Evolutionary conservation across 2,329 filamentous ascomycete species (phyloP), one percentile per base, ranked within the genome.

Genomic region (Epicoccum nigrum): DNA sequence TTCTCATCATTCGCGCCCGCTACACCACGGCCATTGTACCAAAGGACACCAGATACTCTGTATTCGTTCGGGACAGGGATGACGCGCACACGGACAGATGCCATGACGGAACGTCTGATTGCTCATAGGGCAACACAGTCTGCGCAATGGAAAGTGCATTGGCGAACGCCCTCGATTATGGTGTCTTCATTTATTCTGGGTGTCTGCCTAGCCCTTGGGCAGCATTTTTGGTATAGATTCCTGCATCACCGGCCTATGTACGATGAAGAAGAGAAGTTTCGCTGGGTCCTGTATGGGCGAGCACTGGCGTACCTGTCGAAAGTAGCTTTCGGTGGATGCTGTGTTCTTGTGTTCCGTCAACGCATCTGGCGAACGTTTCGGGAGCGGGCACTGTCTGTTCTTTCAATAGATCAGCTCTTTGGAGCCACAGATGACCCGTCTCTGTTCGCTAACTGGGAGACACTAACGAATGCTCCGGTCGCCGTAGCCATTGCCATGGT

Each of bases 351-450:
- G 11, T 72, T 69, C 32, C 63, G 69, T 6, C 70, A 74, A 47
- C 61, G 70, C 2, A 67, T 72, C 23, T 74, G 71, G 71, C 62
- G 65, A n/a, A 68, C 68, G 0, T 66, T 73, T 28, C 57, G 69
- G 20, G 52, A 63, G 12, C 62, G 60, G 7, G 64, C 67, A 9
- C 56, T 74, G 9, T 69, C 70, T 2, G 59, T 73, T 1, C 46
- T 65, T n/a, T 65, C 67, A 0, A 74, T 74, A 31, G 70, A 74
- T 45, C 67, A 69, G 31, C 44, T 73, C 1, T 73, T 74, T 16
- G 63, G 65, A 3, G 70, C 64, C 3, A 67, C 65, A 1, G 70
- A 71, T 23, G 69, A 74, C 52, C 67, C 67, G 6, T 64, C 67
- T 0, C 44, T 70, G 0, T 72, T 74, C 38, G 39, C 51, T 4